Evolutionary conservation across 1,284 basidiomycete genomes (phyloP), one percentile per base, ranked within the genome.

Genomic region (Wallemia ichthyophaga): DNA sequence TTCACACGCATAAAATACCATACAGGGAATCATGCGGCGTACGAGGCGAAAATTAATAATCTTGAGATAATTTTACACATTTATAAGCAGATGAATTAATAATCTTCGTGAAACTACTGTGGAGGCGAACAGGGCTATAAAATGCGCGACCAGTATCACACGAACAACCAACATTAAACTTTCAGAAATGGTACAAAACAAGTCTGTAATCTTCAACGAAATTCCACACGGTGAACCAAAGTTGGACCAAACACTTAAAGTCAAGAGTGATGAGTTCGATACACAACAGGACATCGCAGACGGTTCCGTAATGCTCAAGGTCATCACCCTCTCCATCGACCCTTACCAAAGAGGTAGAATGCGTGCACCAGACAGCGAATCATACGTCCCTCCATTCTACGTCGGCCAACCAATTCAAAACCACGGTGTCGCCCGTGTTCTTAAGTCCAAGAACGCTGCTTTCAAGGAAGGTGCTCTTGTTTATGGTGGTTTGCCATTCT

Each of bases 101-200:
- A 31, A 31, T 31, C 7, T 31, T 31, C 28, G 28, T 31, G 28
- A 31, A 31, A 17, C 28, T 31, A 31, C 28, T 31, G 28, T 31
- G 28, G 28, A 31, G 28, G 28, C 17, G 28, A 31, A 17, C 7
- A 31, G 17, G 17, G 7, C 7, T 31, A 31, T 31, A 31, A 7
- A 7, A 31, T n/a, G n/a, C n/a, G n/a, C n/a, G n/a, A n/a, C n/a
- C n/a, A n/a, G n/a, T n/a, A n/a, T n/a, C n/a, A n/a, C n/a, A n/a
- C n/a, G n/a, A n/a, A n/a, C n/a, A n/a, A n/a, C n/a, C n/a, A n/a
- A n/a, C n/a, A n/a, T n/a, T n/a, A n/a, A n/a, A n/a, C n/a, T n/a
- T n/a, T n/a, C n/a, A n/a, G n/a, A 31, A 31, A 55, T 56, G 55
- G 55, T 56, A 25, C 55, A 27, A 25, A 56, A 56, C 55, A 25